phyloP scores from a whole-genome alignment of 2,329 filamentous ascomycete species.

The Ophiocordyceps camponoti-saundersi region DNA sequence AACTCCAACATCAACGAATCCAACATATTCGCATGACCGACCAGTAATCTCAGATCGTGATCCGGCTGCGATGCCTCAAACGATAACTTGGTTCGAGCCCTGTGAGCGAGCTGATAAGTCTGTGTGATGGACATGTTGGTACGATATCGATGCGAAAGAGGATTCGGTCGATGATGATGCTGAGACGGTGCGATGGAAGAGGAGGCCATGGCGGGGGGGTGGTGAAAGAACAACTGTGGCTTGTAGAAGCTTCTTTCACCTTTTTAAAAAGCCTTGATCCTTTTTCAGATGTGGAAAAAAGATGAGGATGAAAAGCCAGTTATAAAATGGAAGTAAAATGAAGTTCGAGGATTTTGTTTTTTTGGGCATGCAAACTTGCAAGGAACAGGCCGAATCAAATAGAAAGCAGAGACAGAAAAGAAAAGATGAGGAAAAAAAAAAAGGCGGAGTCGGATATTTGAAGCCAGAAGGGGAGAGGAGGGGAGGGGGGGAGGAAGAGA shows the following conservation, averaged over 20 bases:
- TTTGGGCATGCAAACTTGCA: no score
- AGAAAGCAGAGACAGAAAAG: slow-evolving; percentile 3
- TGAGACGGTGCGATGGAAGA: not conserved
- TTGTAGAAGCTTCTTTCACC: no score
- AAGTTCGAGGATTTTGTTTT: no score
- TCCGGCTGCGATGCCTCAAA: slow-evolving; percentile 77
- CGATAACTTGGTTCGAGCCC: slow-evolving; percentile 90
- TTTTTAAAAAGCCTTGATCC: no score
- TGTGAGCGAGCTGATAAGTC: slow-evolving; percentile 96
- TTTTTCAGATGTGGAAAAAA: slow-evolving; percentile 7
- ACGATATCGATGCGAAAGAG: slow-evolving; percentile 17
- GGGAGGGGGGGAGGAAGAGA: not conserved
- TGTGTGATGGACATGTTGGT: slow-evolving; percentile 96
- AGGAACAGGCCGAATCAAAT: not conserved
- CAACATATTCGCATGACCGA: slow-evolving; percentile 96
- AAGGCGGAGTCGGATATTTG: slow-evolving; percentile 4
- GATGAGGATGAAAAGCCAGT: not conserved
- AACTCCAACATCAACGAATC: slow-evolving; percentile 87
- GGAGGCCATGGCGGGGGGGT: slow-evolving; percentile 9
- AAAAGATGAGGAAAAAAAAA: slow-evolving; percentile 2
- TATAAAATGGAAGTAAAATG: slow-evolving; percentile 12
- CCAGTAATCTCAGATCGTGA: slow-evolving; percentile 86
- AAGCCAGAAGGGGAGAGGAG: not conserved
- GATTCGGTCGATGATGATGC: slow-evolving; percentile 1
- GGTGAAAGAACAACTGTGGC: slow-evolving; percentile 15